phyloP scores from a whole-genome alignment of 1,284 basidiomycete species.

The Cutaneotrichosporon sp. region DNA sequence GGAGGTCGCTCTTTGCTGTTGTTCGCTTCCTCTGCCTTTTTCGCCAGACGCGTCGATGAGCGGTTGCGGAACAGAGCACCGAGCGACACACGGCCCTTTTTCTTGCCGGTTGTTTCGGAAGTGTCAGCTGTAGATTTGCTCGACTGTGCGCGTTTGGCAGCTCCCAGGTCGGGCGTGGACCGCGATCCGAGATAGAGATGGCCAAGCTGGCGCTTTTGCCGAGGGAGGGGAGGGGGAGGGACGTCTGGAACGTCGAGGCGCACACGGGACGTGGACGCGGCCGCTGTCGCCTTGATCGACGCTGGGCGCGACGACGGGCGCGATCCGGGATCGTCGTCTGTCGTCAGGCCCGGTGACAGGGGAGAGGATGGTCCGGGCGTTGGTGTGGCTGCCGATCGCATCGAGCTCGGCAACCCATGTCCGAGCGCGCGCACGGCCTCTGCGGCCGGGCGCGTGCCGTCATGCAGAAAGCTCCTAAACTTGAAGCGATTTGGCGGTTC shows the following conservation, averaged over 20 bases:
- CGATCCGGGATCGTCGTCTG: background rate
- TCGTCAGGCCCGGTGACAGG: background rate
- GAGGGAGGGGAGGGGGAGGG: background rate
- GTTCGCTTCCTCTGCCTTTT: background rate
- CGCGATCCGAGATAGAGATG: slow-evolving; percentile 1
- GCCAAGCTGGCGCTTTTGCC: background rate
- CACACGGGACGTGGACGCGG: background rate
- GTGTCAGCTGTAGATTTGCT: background rate
- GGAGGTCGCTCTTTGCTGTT: background rate
- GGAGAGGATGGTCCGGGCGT: background rate
- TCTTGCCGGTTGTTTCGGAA: background rate
- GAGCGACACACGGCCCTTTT: background rate
- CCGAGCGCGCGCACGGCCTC: slow-evolving; percentile 1
- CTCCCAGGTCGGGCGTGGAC: background rate
- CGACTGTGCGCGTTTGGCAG: slow-evolving; percentile 1
- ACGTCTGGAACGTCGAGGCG: background rate
- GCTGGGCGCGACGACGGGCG: background rate
- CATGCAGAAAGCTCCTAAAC: background rate
- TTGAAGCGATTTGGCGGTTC: background rate
- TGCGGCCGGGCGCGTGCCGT: background rate
- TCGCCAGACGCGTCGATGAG: background rate
- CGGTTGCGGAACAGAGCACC: slow-evolving; percentile 1
- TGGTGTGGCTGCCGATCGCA: background rate
- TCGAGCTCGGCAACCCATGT: slow-evolving; percentile 4
- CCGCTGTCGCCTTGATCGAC: background rate